Evolutionary conservation across 306 rosid species (phyloP).

Genomic region (Corylus americana): DNA sequence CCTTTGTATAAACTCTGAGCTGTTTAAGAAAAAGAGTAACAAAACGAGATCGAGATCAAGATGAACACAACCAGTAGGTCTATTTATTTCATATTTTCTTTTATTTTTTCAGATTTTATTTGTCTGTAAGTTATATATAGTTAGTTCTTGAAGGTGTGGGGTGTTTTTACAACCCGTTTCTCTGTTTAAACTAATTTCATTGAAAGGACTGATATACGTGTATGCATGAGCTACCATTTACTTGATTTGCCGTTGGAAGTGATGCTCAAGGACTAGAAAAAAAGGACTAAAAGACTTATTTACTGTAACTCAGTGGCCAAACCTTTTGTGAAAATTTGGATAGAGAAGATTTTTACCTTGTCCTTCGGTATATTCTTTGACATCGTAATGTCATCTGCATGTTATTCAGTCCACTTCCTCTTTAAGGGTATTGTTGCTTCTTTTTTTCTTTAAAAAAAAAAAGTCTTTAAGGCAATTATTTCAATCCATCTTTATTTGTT

Average conservation of each 20-base stretch:
- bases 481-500: background rate
- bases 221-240: conserved; percentile 39
- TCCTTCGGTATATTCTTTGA: conserved; percentile 6
- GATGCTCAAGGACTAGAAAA: background rate
- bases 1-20: conserved; percentile 29
- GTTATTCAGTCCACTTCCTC: background rate
- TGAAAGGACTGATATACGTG: conserved; percentile 40
- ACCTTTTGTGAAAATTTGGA: conserved; percentile 20
- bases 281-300: conserved; percentile 1
- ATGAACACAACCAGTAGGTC: conserved; percentile 38
- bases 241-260: conserved; percentile 33
- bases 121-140: conserved; percentile 39
- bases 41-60: conserved; percentile 26
- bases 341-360: background rate
- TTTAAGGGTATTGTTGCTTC: background rate
- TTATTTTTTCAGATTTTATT: conserved; percentile 26
- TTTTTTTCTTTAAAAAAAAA: no score
- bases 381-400: background rate
- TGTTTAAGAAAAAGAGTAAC: conserved; percentile 27
- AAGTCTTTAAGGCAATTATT: background rate
- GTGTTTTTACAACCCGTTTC: conserved; percentile 44
- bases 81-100: conserved; percentile 28
- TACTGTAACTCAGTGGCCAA: conserved; percentile 10
- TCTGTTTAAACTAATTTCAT: conserved; percentile 38
- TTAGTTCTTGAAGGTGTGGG: conserved; percentile 46